Evolutionary conservation across 2,329 filamentous ascomycete genomes (phyloP).

Genomic region (Daldinia sp.): DNA sequence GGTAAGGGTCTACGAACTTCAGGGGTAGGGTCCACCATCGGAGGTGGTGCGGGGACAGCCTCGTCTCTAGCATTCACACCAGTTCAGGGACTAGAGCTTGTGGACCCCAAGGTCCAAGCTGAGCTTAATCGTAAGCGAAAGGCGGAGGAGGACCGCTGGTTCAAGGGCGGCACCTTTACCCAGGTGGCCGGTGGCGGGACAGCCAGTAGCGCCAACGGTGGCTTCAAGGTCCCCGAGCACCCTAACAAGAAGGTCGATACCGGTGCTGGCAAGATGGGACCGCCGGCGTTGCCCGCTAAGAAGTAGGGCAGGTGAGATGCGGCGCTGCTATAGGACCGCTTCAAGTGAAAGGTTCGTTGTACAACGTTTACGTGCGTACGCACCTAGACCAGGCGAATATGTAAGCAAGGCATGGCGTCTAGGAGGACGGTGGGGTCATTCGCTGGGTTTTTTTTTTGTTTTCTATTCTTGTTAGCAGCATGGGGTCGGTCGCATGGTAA

Average conservation of each 20-base stretch:
- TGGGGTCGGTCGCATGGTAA: conserved; percentile 26
- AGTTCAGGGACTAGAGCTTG: conserved; percentile 91
- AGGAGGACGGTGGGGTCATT: conserved; percentile 16
- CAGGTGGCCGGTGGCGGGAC: conserved; percentile 69
- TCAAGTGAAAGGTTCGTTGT: conserved; percentile 11
- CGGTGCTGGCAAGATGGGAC: conserved; percentile 62
- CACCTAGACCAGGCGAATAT: neutral
- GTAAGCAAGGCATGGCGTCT: conserved; percentile 15
- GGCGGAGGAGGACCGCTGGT: conserved; percentile 94
- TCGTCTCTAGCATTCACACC: conserved; percentile 93
- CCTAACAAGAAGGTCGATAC: conserved; percentile 78
- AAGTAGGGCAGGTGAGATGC: conserved; percentile 28
- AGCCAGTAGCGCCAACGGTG: conserved; percentile 55
- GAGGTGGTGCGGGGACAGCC: conserved; percentile 74
- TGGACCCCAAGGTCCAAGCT: conserved; percentile 89
- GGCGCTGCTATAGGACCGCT: neutral
- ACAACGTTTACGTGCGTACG: neutral
- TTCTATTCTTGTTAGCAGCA: conserved; percentile 10
- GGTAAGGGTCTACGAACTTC: conserved; percentile 81
- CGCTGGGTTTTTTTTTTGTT: conserved; percentile 2
- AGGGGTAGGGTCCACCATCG: conserved; percentile 78
- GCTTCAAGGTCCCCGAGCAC: conserved; percentile 84
- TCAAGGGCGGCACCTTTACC: conserved; percentile 96
- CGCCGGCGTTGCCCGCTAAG: conserved; percentile 42
- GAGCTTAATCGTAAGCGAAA: conserved; percentile 91